Conservation (phyloP, 768 basidiomycete genomes). For the Macrolepiota dolichaula region DNA sequence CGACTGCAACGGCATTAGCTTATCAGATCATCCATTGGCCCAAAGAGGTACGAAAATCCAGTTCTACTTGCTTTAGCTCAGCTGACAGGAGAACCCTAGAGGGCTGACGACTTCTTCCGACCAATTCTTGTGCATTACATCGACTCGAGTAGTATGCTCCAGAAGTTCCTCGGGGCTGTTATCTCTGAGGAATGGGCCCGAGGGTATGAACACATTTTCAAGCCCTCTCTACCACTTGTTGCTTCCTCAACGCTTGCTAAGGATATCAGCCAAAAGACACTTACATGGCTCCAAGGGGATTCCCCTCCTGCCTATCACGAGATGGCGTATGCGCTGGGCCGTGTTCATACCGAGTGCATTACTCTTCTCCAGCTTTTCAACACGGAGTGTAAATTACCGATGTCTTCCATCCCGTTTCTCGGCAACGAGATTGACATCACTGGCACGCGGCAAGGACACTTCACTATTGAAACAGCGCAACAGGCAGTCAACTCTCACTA, state of each 20-base stretch:
- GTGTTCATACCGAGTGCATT: conserved; percentile 78
- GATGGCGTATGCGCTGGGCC: conserved; percentile 77
- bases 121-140: conserved; percentile 78
- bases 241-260: conserved; percentile 60
- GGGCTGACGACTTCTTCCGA: conserved; percentile 65
- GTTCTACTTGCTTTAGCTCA: not conserved
- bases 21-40: conserved; percentile 69
- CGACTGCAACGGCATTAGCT: conserved; percentile 76
- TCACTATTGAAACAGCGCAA: conserved; percentile 78
- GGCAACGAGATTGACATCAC: conserved; percentile 76
- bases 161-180: conserved; percentile 81
- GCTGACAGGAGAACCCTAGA: conserved; percentile 13
- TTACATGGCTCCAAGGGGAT: conserved; percentile 69
- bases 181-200: conserved; percentile 92
- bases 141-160: conserved; percentile 87
- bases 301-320: conserved; percentile 86
- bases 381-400: conserved; percentile 83
- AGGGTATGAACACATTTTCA: conserved; percentile 35
- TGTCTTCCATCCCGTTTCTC: conserved; percentile 74
- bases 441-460: conserved; percentile 58
- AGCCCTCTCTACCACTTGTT: conserved; percentile 33
- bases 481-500: conserved; percentile 69
- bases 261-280: conserved; percentile 65
- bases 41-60: conserved; percentile 38
- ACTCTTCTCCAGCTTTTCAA: conserved; percentile 80